A percentile compares a stretch with the other conserved stretches of the same genome.
Evolutionary conservation across 78 protist species (phyloP).

Genomic region (Dictyostelium purpureum): DNA sequence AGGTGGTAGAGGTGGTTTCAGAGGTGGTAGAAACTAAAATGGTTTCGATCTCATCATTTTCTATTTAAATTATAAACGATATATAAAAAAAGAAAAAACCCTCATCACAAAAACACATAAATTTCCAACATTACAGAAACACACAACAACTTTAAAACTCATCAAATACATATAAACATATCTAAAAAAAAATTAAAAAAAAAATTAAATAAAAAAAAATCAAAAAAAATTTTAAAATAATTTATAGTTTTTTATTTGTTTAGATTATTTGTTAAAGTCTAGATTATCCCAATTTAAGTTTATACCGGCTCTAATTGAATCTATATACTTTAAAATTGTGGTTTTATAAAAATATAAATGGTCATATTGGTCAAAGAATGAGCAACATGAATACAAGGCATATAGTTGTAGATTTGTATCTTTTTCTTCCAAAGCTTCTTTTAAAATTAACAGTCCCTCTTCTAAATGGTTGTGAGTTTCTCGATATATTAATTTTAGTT

Average conservation of each 20-base stretch:
- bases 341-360: constrained; percentile 43
- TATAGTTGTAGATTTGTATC: not conserved
- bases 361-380: constrained; percentile 22
- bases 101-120: not conserved
- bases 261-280: not conserved
- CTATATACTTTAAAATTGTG: not conserved
- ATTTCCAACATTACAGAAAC: not conserved
- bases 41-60: no score
- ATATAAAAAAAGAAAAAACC: not conserved
- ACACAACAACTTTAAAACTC: not conserved
- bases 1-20: not conserved
- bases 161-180: not conserved
- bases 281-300: constrained; percentile 14
- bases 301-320: not conserved
- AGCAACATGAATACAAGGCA: not conserved
- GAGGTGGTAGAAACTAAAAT: constrained; percentile 22
- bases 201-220: not conserved
- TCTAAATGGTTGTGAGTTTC: constrained; percentile 51
- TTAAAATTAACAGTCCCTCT: constrained; percentile 39
- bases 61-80: no score
- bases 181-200: not conserved
- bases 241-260: not conserved
- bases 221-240: not conserved
- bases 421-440: constrained; percentile 4
- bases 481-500: constrained; percentile 6